Base-by-base conservation (phyloP, 2,329 filamentous ascomycete species). In the Pseudogymnoascus sp. region DNA sequence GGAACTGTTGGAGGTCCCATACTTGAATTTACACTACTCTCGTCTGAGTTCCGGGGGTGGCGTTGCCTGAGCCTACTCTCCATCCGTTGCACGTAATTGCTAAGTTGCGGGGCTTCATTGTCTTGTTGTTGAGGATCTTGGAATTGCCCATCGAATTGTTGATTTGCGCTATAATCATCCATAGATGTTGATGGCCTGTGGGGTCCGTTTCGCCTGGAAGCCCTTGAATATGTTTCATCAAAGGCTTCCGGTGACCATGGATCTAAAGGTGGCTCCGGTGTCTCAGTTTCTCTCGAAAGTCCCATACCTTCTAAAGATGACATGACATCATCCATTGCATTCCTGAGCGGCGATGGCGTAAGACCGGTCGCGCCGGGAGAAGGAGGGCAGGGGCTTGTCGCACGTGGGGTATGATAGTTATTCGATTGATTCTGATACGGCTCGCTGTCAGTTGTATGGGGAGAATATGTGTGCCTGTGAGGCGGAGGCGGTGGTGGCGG, bases 241-340 rank as follows among this genome's bases (percentile, higher is more conserved):
- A 96, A 97, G 6, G 88, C 90, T 71, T 96, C 93, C 0, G 92
- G 92, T 0, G 92, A 95, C 95, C 95, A 99, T 4, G 92, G 88
- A 71, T 92, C 85, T 7, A 86, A 76, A 0, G 84, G 79, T 0
- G 82, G 78, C 45, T 85, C 81, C 0, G 85, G 82, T 28, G 83
- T 84, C 81, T 13, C 80, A 71, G 67, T 80, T 21, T 82, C 78
- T 64, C 82, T 81, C 45, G 84, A 79, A 69, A 88, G 80, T 16
- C 88, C 88, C 80, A 99, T 90, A 66, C 93, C 92, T 73, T 96
- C 89, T 48, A 99, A 77, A 64, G 95, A 96, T 68, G 95, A 92
- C 86, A 98, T 97, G 3, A 99, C 93, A 75, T 96, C 93, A 73
- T 98, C 93, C 92, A 99, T 99, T 1, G 95, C 95, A 75, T 93